A percentile compares a stretch with the other conserved stretches of the same genome.
These are phyloP conservation scores for Exophiala dermatitidis DNA, from an alignment of 2,329 filamentous ascomycete genomes.

Conservation along the genomic window DNA sequence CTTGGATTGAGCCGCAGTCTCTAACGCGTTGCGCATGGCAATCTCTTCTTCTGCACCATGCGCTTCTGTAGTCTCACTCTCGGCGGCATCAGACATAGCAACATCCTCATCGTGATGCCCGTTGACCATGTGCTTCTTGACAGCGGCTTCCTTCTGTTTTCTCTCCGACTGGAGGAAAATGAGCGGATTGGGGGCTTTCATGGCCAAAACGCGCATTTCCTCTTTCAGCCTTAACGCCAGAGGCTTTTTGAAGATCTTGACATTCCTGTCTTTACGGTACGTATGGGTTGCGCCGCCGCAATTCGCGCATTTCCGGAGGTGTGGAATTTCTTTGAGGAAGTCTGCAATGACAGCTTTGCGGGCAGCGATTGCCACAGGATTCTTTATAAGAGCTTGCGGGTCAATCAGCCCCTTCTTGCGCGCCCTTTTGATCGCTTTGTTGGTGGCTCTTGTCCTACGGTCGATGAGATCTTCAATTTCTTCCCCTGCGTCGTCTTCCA, in stretches of 20 bases:
- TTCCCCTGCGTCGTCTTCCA: constrained; percentile 49
- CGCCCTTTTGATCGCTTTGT: constrained; percentile 59
- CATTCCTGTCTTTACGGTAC: constrained; percentile 82
- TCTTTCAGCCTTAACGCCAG: constrained; percentile 62
- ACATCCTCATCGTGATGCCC: constrained; percentile 43
- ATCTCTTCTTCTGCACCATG: constrained; percentile 55
- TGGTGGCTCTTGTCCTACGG: constrained; percentile 62
- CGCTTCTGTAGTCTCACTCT: constrained; percentile 46
- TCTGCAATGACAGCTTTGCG: constrained; percentile 70
- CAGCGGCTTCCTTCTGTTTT: constrained; percentile 34
- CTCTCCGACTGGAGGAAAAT: constrained; percentile 48
- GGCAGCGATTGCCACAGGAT: constrained; percentile 72
- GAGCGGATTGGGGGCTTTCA: constrained; percentile 62
- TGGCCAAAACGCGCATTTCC: constrained; percentile 67
- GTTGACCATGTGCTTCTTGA: constrained; percentile 24
- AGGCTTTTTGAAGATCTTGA: constrained; percentile 87
- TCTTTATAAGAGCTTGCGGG: constrained; percentile 56
- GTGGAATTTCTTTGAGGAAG: constrained; percentile 67
- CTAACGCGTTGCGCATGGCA: constrained; percentile 43
- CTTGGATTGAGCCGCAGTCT: constrained; percentile 28
- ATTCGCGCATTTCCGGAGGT: constrained; percentile 61
- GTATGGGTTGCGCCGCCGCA: constrained; percentile 64
- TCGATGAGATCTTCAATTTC: constrained; percentile 47
- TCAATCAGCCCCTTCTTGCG: constrained; percentile 33
- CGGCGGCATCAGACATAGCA: constrained; percentile 36